These are phyloP conservation scores for Primulina eburnea DNA, from an alignment of 257 asterid genomes.

Conservation along the genomic window DNA sequence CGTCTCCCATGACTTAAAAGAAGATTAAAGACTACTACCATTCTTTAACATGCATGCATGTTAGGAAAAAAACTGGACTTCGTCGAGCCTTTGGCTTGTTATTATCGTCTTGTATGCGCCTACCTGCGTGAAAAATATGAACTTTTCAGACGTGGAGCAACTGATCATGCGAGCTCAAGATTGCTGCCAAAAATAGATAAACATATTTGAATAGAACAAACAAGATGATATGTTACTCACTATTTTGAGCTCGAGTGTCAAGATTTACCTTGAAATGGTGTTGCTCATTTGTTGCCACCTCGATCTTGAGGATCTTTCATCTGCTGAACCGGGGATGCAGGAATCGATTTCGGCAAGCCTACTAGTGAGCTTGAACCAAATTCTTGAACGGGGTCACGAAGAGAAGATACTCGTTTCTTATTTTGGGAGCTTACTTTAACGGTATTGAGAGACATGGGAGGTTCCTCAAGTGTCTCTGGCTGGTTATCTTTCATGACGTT, in stretches of 20 bases:
- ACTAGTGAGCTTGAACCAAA: slow-evolving; percentile 40
- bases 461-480: slow-evolving; percentile 58
- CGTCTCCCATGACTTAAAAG: too few relatives aligned
- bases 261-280: neutral
- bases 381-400: slow-evolving; percentile 35
- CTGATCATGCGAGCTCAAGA: neutral
- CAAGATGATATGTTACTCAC: neutral
- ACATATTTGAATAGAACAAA: neutral
- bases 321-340: slow-evolving; percentile 36
- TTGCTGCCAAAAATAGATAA: too few relatives aligned
- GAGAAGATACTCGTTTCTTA: slow-evolving; percentile 76
- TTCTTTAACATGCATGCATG: too few relatives aligned
- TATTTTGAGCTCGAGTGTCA: neutral
- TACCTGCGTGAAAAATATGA: too few relatives aligned
- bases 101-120: too few relatives aligned
- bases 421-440: slow-evolving; percentile 69
- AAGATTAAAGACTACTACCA: too few relatives aligned
- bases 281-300: neutral
- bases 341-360: slow-evolving; percentile 51
- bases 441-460: slow-evolving; percentile 34
- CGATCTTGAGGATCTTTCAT: neutral
- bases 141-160: neutral
- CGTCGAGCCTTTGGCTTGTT: too few relatives aligned
- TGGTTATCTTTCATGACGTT: slow-evolving; percentile 45
- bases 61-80: too few relatives aligned